Conservation (phyloP, 768 basidiomycete species). For the Thelephora ganbajun region DNA sequence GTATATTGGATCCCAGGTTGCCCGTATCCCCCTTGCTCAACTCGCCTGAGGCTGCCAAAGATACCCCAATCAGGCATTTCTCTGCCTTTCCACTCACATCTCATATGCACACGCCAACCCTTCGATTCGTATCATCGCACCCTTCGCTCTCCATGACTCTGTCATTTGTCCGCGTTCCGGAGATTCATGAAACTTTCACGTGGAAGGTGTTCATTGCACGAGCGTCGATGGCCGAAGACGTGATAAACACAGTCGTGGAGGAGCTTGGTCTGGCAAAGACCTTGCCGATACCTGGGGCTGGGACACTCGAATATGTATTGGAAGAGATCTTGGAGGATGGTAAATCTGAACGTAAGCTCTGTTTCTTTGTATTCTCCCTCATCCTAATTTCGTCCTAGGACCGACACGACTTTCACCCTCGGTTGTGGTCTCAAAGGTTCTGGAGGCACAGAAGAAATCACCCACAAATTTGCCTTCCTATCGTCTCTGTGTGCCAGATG, state of each 20-base stretch:
- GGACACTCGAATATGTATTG: conserved; percentile 55
- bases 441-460: no score
- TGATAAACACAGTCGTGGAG: conserved; percentile 34
- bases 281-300: conserved; percentile 54
- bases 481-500: conserved; percentile 60
- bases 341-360: conserved; percentile 37
- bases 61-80: conserved; percentile 32
- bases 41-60: conserved; percentile 17
- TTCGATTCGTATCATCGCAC: conserved; percentile 64
- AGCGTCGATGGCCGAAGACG: conserved; percentile 37
- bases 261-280: conserved; percentile 60
- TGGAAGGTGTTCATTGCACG: conserved; percentile 56
- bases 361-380: background rate
- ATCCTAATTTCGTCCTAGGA: no score
- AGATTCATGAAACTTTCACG: conserved; percentile 59
- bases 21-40: conserved; percentile 40
- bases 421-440: no score
- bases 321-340: conserved; percentile 52
- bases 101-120: conserved; percentile 47
- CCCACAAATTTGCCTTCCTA: conserved; percentile 15
- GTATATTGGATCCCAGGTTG: conserved; percentile 30
- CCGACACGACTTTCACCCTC: no score
- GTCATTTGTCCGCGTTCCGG: conserved; percentile 54
- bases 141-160: conserved; percentile 38
- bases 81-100: conserved; percentile 57